Base-by-base conservation (phyloP, 2,329 filamentous ascomycete species). In the Aphanocladium album region DNA sequence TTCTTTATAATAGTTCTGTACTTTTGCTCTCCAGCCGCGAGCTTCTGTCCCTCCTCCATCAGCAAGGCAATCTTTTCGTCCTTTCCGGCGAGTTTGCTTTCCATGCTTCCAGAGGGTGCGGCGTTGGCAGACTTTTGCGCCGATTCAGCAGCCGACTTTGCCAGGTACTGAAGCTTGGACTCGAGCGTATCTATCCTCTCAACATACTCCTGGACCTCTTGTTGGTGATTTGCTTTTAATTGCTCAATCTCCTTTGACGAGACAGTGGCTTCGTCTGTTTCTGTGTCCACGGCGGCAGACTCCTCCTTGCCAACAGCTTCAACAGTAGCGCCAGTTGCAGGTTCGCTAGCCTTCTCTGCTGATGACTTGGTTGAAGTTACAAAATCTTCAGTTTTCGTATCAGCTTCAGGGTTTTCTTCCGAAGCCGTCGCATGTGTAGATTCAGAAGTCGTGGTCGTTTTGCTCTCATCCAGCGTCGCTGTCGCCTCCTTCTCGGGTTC, bases 111-210 rank as follows among this genome's bases (percentile, higher is more conserved):
- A 0, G 83, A 71, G 2, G 83, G 77, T 1, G 89, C 85, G 25
- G 81, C 77, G n/a, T 81, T 76, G 2, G 85, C 86, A 7, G 86
- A 82, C 65, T 86, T 84, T 69, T 87, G 89, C 1, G 95, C 91
- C 0, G 88, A 81, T 35, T 93, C 88, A 0, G 89, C 85, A 14
- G 90, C 88, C 69, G 93, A 89, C 63, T 89, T 89, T 2, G 93
- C 88, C 14, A 99, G 78, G 69, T 96, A 97, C 66, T 93, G 89
- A 30, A 99, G 77, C 71, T 99, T 98, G 7, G 91, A 86, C 72
- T 98, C 91, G 1, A 99, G 77, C 4, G 93, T 89, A 77, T 99
- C 95, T 60, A 97, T 95, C 39, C 89, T 87, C 74, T 99, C 95
- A 7, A 93, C 83, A 64, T 96, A 91, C 53, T 83, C 83, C 68